These are phyloP conservation scores for Boletus rubescentipes DNA, from an alignment of 768 basidiomycete genomes.

Conservation along the genomic window DNA sequence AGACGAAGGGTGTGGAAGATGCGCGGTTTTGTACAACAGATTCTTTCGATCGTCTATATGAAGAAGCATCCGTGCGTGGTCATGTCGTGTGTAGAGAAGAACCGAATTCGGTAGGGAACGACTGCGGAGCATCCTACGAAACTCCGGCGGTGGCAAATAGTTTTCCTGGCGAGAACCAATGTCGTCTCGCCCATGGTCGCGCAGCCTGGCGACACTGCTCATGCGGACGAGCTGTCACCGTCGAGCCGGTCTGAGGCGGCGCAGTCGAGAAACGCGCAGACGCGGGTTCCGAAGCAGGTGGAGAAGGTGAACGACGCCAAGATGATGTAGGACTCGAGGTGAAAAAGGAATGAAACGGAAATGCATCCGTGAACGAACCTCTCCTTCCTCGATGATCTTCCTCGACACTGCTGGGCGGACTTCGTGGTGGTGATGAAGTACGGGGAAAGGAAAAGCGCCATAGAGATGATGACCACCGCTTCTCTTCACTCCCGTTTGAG, in stretches of 20 bases:
- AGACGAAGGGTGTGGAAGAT: conserved; percentile 9
- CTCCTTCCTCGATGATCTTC: conserved; percentile 28
- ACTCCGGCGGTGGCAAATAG: conserved; percentile 46
- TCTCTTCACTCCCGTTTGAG: conserved; percentile 32
- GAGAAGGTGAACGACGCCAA: conserved; percentile 40
- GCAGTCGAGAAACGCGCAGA: conserved; percentile 31
- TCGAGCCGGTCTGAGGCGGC: conserved; percentile 18
- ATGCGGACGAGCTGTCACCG: conserved; percentile 27
- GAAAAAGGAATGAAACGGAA: conserved; percentile 44
- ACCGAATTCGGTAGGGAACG: conserved; percentile 8
- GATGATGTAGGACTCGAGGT: conserved; percentile 31
- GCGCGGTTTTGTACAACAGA: conserved; percentile 22
- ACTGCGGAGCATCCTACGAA: conserved; percentile 22
- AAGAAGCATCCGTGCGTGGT: conserved; percentile 5
- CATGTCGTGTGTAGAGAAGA: not conserved
- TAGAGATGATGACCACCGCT: conserved; percentile 34
- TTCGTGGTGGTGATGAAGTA: conserved; percentile 28
- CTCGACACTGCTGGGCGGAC: conserved; percentile 19
- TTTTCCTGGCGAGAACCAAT: conserved; percentile 57
- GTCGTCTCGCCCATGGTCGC: conserved; percentile 42
- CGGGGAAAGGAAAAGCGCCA: conserved; percentile 38
- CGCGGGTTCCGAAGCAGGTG: conserved; percentile 34
- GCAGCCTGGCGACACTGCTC: conserved; percentile 34
- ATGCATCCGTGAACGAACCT: conserved; percentile 40
- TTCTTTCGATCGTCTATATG: conserved; percentile 22